Conservation (phyloP, 306 rosid species). For the Trifolium dubium region DNA sequence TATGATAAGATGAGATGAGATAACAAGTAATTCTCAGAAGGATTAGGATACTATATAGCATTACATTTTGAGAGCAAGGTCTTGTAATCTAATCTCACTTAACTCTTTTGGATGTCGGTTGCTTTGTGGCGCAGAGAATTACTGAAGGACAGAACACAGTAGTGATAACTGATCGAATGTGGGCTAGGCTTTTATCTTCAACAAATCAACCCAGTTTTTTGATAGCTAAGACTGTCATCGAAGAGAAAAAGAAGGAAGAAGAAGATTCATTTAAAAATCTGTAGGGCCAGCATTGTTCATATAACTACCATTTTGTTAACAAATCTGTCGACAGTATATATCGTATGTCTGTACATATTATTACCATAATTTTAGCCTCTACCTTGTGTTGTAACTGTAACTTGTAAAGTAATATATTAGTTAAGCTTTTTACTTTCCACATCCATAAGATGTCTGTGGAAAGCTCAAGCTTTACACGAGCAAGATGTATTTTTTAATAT, state of each 20-base stretch:
- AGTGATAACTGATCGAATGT: conserved; percentile 90
- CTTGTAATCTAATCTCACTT: not conserved
- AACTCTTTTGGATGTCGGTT: not conserved
- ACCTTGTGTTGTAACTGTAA: conserved; percentile 13
- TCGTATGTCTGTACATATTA: conserved; percentile 35
- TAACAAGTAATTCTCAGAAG: not conserved
- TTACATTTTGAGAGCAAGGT: conserved; percentile 12
- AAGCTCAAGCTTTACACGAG: conserved; percentile 31
- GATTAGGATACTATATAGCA: not conserved
- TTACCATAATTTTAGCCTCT: conserved; percentile 14
- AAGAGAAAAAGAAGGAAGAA: conserved; percentile 62
- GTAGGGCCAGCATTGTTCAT: conserved; percentile 36
- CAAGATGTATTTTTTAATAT: conserved; percentile 31
- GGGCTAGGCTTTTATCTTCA: conserved; percentile 97
- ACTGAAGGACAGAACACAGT: conserved; percentile 77
- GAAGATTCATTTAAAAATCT: not conserved
- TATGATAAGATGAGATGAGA: conserved; percentile 23
- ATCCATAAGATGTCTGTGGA: conserved; percentile 37
- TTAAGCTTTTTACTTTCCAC: conserved; percentile 30
- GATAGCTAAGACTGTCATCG: conserved; percentile 50
- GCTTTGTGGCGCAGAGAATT: conserved; percentile 65
- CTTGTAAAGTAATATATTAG: conserved; percentile 23
- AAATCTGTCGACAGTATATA: conserved; percentile 34
- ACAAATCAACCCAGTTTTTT: conserved; percentile 89
- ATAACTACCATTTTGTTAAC: conserved; percentile 37